These are phyloP conservation scores for Oryza rufipogon DNA, from an alignment of 176 grass and related monocot genomes.

Conservation along the genomic window DNA sequence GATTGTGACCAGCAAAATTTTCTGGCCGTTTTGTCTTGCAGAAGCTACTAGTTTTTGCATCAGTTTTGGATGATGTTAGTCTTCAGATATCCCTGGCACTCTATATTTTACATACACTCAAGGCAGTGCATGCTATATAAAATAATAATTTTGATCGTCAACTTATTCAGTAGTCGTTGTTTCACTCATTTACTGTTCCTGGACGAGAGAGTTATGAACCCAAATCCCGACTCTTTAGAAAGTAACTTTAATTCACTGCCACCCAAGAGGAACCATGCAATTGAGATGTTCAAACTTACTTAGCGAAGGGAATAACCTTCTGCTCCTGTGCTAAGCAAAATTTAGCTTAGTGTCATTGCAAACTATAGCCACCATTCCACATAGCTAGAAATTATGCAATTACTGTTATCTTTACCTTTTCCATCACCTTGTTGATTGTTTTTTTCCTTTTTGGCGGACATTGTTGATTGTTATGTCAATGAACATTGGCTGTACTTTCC, in stretches of 20 bases:
- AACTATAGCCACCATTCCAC: background rate
- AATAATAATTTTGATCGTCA: slow-evolving; percentile 9
- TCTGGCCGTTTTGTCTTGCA: slow-evolving; percentile 1
- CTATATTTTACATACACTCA: slow-evolving; percentile 24
- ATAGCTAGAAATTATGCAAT: background rate
- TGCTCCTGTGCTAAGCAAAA: background rate
- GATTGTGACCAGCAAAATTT: slow-evolving; percentile 4
- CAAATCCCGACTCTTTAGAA: background rate
- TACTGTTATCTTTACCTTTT: background rate
- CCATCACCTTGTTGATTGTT: slow-evolving; percentile 1
- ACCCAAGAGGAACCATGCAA: background rate
- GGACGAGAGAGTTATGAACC: slow-evolving; percentile 17
- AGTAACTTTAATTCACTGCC: background rate
- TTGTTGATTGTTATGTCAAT: slow-evolving; percentile 8
- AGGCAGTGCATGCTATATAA: background rate
- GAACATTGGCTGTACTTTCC: slow-evolving; percentile 4
- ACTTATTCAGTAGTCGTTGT: slow-evolving; percentile 4
- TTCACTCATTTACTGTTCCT: background rate
- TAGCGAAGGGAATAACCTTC: background rate
- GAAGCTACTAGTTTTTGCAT: background rate
- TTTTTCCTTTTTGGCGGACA: no score
- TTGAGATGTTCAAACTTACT: background rate
- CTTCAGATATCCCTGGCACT: background rate
- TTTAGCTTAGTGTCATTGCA: background rate
- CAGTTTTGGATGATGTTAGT: slow-evolving; percentile 4